Evolutionary conservation across 2,329 filamentous ascomycete species (phyloP), one percentile per base, ranked within the genome.

Genomic region (Magnaporthiopsis rhizophila): DNA sequence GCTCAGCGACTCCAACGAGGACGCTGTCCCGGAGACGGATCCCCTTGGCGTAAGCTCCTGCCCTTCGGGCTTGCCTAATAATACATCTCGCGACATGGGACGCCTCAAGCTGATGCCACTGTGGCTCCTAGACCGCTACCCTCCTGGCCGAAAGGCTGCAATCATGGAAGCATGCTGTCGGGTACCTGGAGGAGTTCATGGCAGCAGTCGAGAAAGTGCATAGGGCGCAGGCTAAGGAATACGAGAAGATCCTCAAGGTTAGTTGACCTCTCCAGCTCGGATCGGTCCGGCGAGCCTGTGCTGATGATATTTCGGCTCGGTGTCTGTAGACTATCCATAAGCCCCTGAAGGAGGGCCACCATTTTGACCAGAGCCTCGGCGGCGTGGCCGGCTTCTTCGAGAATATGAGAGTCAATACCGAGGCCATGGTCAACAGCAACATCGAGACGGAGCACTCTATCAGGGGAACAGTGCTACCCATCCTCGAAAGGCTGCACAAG

Each of bases 111-210:
- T 34, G 15, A 36, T 28, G 28, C n/a, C 32, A n/a, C n/a, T 26
- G 12, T 45, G 15, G 24, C n/a, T 36, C 34, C 3, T 68, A 91
- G 88, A 90, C 89, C 28, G 87, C 89, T n/a, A 88, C 85, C 57
- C 83, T 98, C 62, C 88, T 99, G 68, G 83, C 89, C 64, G 92
- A 98, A 80, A 87, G 95, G 68, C 83, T 99, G 66, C 89, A 91
- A 72, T 95, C 95, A 60, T 99, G 92, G 92, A 98, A 97, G 76
- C 94, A 98, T 75, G 91, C 93, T 66, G 91, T 92, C 67, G 91
- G 83, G 65, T 94, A 97, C 73, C 83, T 99, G 61, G 92, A 98
- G 77, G 92, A 96, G 62, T 99, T 97, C 75, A 83, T 98, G 71
- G 81, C 80, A 36, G 88, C 90, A 8, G 91, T 92, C 3, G 92